Evolutionary conservation across 1,284 basidiomycete genomes (phyloP), one percentile per base, ranked within the genome.

Genomic region (Ceratobasidium sp.): DNA sequence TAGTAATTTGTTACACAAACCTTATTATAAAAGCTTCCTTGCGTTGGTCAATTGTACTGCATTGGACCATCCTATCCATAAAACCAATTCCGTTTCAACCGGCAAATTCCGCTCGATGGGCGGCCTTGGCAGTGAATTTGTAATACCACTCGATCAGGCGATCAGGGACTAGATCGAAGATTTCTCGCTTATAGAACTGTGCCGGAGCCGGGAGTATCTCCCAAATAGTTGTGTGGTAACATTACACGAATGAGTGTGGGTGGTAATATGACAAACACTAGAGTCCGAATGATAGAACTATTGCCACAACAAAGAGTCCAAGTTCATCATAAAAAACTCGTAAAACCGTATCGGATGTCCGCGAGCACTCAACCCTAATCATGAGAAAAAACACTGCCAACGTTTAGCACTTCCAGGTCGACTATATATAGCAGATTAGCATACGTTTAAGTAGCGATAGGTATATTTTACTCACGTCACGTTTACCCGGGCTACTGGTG

Each of bases 361-460:
- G 9, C 26, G 12, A 62, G 38, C 38, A n/a, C 1, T 26, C 9
- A 5, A 62, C 46, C 42, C 44, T 38, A 10, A n/a, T 44, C 15
- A 54, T 33, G 20, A 40, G 48, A 62, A 20, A 61, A 71, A 1
- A 46, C 38, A 20, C 9, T 54, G 20, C 56, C 33, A 28, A 20
- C 17, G 50, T 26, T 75, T 71, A 79, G 67, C 78, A 79, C 59
- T 76, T 79, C 78, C 78, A 79, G 13, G 78, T 69, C 9, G 73
- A 62, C 78, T 79, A 20, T n/a, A 70, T 23, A 44, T 23, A 20
- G 15, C 3, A 12, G 0, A n/a, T 57, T 13, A 61, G 15, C 17
- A 44, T 44, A 28, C 33, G 12, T 28, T 50, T 48, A 7, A 20
- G n/a, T 40, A 23, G 12, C 20, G 17, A 65, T 0, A 12, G 1